Conservation (phyloP, 768 basidiomycete species). For the Tulasnella sp. region DNA sequence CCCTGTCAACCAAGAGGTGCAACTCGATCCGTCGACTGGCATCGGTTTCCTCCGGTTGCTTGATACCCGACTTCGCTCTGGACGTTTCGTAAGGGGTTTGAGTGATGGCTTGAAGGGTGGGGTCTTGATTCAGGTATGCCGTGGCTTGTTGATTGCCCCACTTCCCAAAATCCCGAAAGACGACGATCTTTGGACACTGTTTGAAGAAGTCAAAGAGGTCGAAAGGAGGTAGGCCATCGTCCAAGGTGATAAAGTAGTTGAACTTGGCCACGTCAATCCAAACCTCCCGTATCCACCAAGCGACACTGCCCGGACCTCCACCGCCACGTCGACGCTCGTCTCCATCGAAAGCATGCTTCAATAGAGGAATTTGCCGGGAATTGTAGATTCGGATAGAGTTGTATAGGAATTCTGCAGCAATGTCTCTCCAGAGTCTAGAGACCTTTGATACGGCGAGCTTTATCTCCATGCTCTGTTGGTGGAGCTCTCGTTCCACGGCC, state of each 20-base stretch:
- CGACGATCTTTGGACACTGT: not conserved
- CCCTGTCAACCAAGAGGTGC: not conserved
- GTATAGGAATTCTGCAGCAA: not conserved
- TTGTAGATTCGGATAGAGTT: not conserved
- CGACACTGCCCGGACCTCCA: not conserved
- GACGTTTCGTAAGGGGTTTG: not conserved
- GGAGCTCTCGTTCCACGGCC: not conserved
- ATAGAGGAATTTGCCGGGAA: not conserved
- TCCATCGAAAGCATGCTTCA: not conserved
- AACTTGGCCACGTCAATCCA: not conserved
- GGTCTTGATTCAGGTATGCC: not conserved
- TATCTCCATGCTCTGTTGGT: not conserved
- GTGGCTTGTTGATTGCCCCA: not conserved
- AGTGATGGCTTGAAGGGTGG: not conserved
- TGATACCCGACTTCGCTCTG: not conserved
- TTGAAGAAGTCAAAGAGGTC: not conserved
- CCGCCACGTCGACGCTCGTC: not conserved
- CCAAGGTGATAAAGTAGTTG: not conserved
- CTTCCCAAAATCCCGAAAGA: not conserved
- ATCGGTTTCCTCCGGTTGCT: not conserved
- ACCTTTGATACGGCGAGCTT: not conserved
- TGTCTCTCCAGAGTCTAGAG: not conserved
- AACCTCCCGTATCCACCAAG: not conserved
- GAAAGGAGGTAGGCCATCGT: not conserved
- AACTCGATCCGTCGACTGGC: not conserved